Evolutionary conservation across 352 stramenopile species (phyloP), one percentile per base, ranked within the genome.

Genomic region (Pythium grandisporangium): DNA sequence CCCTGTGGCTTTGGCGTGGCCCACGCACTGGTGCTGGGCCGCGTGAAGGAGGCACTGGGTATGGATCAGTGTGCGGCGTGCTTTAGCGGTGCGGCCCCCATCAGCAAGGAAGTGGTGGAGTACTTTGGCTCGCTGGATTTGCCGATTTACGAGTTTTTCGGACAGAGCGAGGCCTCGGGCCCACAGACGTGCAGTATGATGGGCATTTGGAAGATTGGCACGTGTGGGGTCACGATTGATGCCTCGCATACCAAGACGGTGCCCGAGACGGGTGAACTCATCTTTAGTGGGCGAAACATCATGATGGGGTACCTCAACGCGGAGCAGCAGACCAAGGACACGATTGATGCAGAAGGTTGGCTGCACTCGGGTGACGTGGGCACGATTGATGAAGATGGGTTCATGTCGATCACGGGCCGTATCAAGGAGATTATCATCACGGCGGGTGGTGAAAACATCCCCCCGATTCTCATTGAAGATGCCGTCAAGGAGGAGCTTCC

Each of bases 401-500:
- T 98, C 58, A 82, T 97, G 69, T 71, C 58, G 33, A 97, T 98
- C 46, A 98, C 93, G 13, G 93, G 93, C 16, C 87, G 93, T 45
- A 97, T 98, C 66, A 98, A 98, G 63, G 93, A 98, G 61, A 54
- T 98, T 16, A 93, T 98, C 42, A 87, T 96, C 49, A 97, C 91
- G 30, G 92, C 93, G n/a, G 93, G 93, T 54, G 93, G 93, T 24
- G 93, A 98, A 57, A 98, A 98, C 65, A 79, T 98, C 12, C 70
- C 93, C 16, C 93, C 93, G 35, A 84, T 96, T 5, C 65, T 93
- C 29, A 87, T 97, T 50, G 90, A 97, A 45, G 78, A 97, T 53
- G 73, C 69, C 17, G 55, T 98, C 22, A 97, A 97, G 67, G 69
- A 87, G 30, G 73, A 92, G 37, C 48, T 97, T 3, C 61, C 70